Evolutionary conservation across 2,329 filamentous ascomycete genomes (phyloP), one percentile per base, ranked within the genome.

Genomic region (Aspergillus sp.): DNA sequence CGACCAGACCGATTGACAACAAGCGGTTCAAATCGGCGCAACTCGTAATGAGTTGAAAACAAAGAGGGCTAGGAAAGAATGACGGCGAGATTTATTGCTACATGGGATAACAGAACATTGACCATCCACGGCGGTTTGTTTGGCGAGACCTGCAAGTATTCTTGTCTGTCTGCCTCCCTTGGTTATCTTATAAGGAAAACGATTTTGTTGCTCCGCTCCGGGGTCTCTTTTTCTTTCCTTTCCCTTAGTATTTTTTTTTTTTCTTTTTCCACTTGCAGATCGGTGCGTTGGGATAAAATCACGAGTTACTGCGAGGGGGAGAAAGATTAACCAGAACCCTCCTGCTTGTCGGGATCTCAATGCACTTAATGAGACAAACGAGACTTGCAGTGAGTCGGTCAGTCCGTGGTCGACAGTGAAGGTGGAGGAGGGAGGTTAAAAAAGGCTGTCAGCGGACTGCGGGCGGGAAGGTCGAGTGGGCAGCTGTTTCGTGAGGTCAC

Each of bases 401-500:
- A 59, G 59, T 57, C 63, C 51, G 54, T 61, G 57, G 58, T 64
- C 60, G 57, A 47, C 47, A 49, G 38, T 50, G 50, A 58, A 41
- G 41, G 27, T 60, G 21, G 54, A 42, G 21, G 54, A 42, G 21
- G 59, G 27, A 36, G 32, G 32, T 36, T 36, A 60, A 53, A 41
- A 55, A 51, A 25, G 60, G 60, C 59, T 59, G 70, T 73, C 71
- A 73, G 69, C 69, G 68, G 71, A 66, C 63, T 57, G 64, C 55
- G 62, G 58, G 59, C 55, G 56, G 62, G 61, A 60, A 50, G 55
- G 51, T 56, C 50, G 57, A 67, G 67, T 70, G 68, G 68, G 70
- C 71, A 73, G 71, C 71, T 74, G 73, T 67, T 71, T 71, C 63
- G 69, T 62, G 61, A 67, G 64, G 66, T 71, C 72, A 72, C 71